Conservation (phyloP, 148 eudicot genomes). For the Diospyros lotus region DNA sequence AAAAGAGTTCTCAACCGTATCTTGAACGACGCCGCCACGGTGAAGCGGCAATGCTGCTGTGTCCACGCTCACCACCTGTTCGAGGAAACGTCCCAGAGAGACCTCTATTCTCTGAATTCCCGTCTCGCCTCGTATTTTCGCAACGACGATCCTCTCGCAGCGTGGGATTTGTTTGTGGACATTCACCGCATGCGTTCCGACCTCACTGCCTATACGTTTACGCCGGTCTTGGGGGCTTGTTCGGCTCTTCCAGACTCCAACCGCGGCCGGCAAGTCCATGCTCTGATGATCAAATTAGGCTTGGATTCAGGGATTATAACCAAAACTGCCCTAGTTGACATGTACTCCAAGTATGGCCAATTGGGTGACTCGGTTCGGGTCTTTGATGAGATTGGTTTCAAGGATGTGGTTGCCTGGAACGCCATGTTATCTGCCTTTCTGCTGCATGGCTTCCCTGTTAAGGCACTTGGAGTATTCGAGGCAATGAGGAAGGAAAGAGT, state of each 20-base stretch:
- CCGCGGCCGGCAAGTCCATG: conserved; percentile 30
- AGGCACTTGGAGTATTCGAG: conserved; percentile 17
- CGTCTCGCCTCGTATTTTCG: conserved; percentile 23
- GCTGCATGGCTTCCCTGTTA: conserved; percentile 21
- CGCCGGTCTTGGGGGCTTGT: conserved; percentile 34
- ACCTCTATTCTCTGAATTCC: conserved; percentile 30
- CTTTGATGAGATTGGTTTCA: conserved; percentile 28
- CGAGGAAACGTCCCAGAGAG: conserved; percentile 29
- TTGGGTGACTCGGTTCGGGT: conserved; percentile 21
- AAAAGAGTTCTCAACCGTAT: background rate
- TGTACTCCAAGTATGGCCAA: conserved; percentile 34
- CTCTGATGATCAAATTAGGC: conserved; percentile 29
- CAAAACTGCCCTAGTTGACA: conserved; percentile 31
- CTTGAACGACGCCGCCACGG: background rate
- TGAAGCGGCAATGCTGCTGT: background rate
- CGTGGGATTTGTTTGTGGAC: conserved; percentile 27
- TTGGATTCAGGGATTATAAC: conserved; percentile 21
- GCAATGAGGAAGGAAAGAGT: conserved; percentile 31
- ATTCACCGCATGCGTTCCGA: conserved; percentile 19
- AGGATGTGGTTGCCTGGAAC: conserved; percentile 41
- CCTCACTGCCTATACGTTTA: conserved; percentile 32
- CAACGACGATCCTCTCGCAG: conserved; percentile 16
- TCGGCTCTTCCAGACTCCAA: conserved; percentile 18
- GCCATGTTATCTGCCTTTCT: conserved; percentile 28
- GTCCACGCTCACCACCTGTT: conserved; percentile 22